Base-by-base conservation (phyloP, 306 rosid species). In the Begonia loranthoides region DNA sequence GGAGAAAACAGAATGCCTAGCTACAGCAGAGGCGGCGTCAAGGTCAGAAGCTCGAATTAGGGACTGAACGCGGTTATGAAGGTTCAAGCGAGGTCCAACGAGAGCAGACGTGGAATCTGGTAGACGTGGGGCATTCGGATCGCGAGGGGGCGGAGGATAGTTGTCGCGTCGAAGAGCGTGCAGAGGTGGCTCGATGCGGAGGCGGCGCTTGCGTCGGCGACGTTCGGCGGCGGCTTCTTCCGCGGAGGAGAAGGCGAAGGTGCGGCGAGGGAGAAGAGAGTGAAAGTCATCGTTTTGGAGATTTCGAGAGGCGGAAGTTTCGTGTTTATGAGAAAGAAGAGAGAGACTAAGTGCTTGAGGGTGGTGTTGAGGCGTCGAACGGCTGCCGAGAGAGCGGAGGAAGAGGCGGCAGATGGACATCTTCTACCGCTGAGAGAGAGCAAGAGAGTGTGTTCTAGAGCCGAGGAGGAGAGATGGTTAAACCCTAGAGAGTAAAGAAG, bases 211-310 rank as follows among this genome's bases (percentile, higher is more conserved):
- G 17, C 93, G 73, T 14, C 89, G 93, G 12, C 97, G 95, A 4
- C 97, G 83, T 63, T 81, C 97, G 0, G 97, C 97, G 0, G 97
- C 93, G 0, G 97, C 97, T 61, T 89, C 97, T 61, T 89, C 97
- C 40, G 95, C 95, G 13, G 93, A 84, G 64, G 97, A 83, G 61
- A 79, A 87, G 8, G 94, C 82, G 28, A 82, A 83, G 64, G 73
- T 58, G 15, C 94, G 94, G 36, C 17, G 56, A n/a, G 68, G 15
- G 56, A 45, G 48, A 16, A 14, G 51, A 15, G 68, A n/a, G 45
- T 15, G 9, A 2, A 46, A 64, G 40, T 17, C 47, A 12, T 51
- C 16, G 41, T 13, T 28, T 17, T 38, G 61, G 44, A 21, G 19
- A 28, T 56, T 56, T 17, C 47, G 61, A 38, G 63, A 41, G 60